Percentiles rank a stretch among this genome's conserved stretches.
These are phyloP conservation scores for Thelonectria rubi DNA, from an alignment of 2,329 filamentous ascomycete species.

Conservation along the genomic window DNA sequence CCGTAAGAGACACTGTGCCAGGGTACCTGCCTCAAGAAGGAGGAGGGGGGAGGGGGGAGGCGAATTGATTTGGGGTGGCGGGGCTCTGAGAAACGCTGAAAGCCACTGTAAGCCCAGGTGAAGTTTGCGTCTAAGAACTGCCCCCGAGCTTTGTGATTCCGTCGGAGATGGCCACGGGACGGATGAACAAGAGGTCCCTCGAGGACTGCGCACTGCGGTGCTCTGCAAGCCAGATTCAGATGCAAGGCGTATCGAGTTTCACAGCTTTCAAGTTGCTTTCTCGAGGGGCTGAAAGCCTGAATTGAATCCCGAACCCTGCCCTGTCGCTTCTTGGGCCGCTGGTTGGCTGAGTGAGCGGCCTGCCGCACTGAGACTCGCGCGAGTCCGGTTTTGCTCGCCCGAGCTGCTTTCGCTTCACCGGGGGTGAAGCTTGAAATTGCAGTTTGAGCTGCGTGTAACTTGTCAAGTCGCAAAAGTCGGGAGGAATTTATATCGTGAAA, in stretches of 20 bases:
- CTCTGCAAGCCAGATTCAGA: too few relatives aligned
- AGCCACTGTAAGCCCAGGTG: constrained; percentile 1
- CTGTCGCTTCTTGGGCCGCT: not conserved
- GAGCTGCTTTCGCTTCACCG: not conserved
- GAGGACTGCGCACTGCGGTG: not conserved
- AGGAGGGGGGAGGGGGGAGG: not conserved
- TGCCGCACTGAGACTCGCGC: constrained; percentile 2
- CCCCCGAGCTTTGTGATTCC: too few relatives aligned
- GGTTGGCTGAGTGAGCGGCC: not conserved
- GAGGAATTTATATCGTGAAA: not conserved
- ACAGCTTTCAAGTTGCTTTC: not conserved
- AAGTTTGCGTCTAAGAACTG: not conserved
- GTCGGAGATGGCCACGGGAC: too few relatives aligned
- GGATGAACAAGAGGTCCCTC: too few relatives aligned
- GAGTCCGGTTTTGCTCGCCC: not conserved
- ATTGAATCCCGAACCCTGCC: not conserved
- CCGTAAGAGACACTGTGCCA: constrained; percentile 40
- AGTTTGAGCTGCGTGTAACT: not conserved
- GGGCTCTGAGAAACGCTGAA: not conserved
- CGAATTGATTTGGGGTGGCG: not conserved
- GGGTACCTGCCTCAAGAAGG: constrained; percentile 32
- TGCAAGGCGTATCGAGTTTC: not conserved
- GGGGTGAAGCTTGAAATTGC: not conserved
- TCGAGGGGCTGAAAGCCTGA: not conserved
- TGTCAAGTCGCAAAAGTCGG: not conserved